These are phyloP conservation scores for Suillus ampliporus DNA, from an alignment of 768 basidiomycete genomes.

Conservation along the genomic window DNA sequence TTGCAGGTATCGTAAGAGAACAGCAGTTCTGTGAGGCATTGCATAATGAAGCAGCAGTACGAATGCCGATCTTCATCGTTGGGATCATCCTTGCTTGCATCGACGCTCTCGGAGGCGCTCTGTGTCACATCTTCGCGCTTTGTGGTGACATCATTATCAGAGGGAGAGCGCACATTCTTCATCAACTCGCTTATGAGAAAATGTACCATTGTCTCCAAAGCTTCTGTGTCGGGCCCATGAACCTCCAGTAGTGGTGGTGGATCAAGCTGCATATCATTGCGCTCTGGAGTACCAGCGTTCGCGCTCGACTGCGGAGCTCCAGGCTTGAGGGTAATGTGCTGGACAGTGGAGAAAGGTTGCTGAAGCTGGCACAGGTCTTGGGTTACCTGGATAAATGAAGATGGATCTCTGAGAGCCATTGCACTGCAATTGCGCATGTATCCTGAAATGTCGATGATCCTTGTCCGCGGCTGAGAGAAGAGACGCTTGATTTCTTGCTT, in stretches of 20 bases:
- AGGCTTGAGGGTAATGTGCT: conserved; percentile 64
- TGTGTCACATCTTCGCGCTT: conserved; percentile 20
- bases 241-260: conserved; percentile 25
- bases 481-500: conserved; percentile 82
- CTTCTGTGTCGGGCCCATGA: conserved; percentile 42
- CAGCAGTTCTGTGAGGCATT: conserved; percentile 87
- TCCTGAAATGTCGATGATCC: conserved; percentile 66
- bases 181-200: conserved; percentile 77
- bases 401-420: conserved; percentile 81
- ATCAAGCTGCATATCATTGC: conserved; percentile 68
- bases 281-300: conserved; percentile 22
- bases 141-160: conserved; percentile 33
- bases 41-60: conserved; percentile 87
- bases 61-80: conserved; percentile 40
- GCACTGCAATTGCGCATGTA: conserved; percentile 81
- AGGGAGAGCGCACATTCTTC: conserved; percentile 55
- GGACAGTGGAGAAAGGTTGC: conserved; percentile 60
- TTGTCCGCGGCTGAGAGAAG: conserved; percentile 74
- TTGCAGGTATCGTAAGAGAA: conserved; percentile 96
- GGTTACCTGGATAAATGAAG: conserved; percentile 75
- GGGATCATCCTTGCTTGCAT: conserved; percentile 23
- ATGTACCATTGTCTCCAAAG: conserved; percentile 66
- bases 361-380: conserved; percentile 74
- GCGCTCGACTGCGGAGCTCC: conserved; percentile 27
- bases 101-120: conserved; percentile 10